phyloP scores from a whole-genome alignment of 2,329 filamentous ascomycete genomes.

The Aspergillus brasiliensis region DNA sequence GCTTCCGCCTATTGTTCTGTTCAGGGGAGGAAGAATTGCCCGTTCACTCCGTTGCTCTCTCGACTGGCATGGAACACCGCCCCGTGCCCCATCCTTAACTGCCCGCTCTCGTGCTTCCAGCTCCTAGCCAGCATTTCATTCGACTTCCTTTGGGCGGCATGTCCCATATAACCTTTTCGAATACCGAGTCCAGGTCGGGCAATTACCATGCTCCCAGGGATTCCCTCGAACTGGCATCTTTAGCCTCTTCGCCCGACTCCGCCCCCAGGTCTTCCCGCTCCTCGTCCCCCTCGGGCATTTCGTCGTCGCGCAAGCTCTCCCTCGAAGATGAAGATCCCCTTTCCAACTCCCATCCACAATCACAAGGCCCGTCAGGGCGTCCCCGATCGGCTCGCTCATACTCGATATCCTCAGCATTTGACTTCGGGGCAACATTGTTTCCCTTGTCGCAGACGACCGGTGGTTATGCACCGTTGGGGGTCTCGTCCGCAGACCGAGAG shows the following conservation, averaged over 20 bases:
- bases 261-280: conserved; percentile 66
- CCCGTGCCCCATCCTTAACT: conserved; percentile 10
- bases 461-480: conserved; percentile 83
- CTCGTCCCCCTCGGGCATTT: conserved; percentile 79
- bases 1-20: not conserved
- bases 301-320: conserved; percentile 89
- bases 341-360: conserved; percentile 51
- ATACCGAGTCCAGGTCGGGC: conserved; percentile 31
- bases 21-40: not conserved
- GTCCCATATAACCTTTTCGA: conserved; percentile 36
- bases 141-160: conserved; percentile 23
- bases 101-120: conserved; percentile 8
- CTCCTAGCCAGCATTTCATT: not conserved
- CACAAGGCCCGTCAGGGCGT: conserved; percentile 53
- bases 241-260: conserved; percentile 75
- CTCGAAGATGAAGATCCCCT: conserved; percentile 85
- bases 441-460: conserved; percentile 81
- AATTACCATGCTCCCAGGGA: conserved; percentile 64
- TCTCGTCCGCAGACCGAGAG: conserved; percentile 63
- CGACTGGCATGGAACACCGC: conserved; percentile 17
- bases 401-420: conserved; percentile 90
- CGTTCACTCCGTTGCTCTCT: not conserved
- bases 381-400: conserved; percentile 67
- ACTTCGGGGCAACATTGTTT: conserved; percentile 91
- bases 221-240: conserved; percentile 92